phyloP scores from a whole-genome alignment of 2,329 filamentous ascomycete genomes.

The Cordyceps cicadae region DNA sequence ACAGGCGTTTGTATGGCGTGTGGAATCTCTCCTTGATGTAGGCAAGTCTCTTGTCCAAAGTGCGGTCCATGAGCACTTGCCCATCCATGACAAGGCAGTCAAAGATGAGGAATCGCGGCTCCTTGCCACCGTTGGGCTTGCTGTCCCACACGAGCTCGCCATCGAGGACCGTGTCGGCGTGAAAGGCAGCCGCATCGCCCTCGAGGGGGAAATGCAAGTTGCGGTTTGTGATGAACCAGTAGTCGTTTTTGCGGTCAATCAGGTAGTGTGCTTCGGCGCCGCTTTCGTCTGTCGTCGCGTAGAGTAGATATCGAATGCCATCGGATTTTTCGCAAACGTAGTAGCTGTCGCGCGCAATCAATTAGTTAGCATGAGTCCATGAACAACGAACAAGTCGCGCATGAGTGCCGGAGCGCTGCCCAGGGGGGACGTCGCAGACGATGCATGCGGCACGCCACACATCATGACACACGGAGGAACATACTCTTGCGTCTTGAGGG shows the following conservation, averaged over 20 bases:
- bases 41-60: conserved; percentile 80
- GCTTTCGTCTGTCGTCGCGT: conserved; percentile 61
- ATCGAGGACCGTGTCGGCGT: conserved; percentile 76
- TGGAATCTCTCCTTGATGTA: conserved; percentile 76
- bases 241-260: conserved; percentile 97
- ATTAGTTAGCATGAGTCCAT: conserved; percentile 4
- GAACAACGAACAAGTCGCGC: not conserved
- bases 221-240: conserved; percentile 67
- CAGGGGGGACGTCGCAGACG: not conserved
- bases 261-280: conserved; percentile 71
- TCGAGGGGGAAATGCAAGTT: conserved; percentile 73
- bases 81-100: conserved; percentile 81
- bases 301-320: conserved; percentile 90
- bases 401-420: no score
- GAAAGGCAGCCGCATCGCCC: conserved; percentile 57
- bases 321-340: conserved; percentile 99
- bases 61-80: conserved; percentile 65
- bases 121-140: conserved; percentile 55
- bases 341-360: conserved; percentile 47
- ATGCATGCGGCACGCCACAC: not conserved
- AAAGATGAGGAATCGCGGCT: conserved; percentile 84
- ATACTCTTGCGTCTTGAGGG: conserved; percentile 70
- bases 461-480: no score
- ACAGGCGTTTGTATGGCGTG: conserved; percentile 57
- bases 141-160: conserved; percentile 87